Percentiles rank a stretch among this genome's conserved stretches.
Conservation (phyloP, 352 stramenopile species). For the Elongisporangium undulatum region DNA sequence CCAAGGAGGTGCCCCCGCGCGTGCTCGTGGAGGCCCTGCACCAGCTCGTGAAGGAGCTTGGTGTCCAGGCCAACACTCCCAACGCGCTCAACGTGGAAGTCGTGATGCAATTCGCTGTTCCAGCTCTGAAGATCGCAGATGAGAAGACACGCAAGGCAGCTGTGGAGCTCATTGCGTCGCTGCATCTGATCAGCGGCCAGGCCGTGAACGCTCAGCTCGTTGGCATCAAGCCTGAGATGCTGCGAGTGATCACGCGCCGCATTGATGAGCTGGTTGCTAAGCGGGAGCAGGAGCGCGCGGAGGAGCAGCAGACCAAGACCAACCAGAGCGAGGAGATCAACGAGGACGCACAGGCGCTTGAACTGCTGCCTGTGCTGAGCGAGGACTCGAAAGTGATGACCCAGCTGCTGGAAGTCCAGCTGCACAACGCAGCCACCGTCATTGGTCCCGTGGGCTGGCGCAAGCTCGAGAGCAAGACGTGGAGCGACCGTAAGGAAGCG, state of each 20-base stretch:
- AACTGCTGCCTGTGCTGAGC: slow-evolving; percentile 27
- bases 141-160: slow-evolving; percentile 73
- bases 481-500: slow-evolving; percentile 81
- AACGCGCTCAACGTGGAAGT: slow-evolving; percentile 41
- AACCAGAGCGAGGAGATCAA: slow-evolving; percentile 42
- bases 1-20: slow-evolving; percentile 44
- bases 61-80: slow-evolving; percentile 20
- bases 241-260: slow-evolving; percentile 65
- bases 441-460: slow-evolving; percentile 65
- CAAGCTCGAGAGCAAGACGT: slow-evolving; percentile 80
- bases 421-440: slow-evolving; percentile 33
- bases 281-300: slow-evolving; percentile 24
- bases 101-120: slow-evolving; percentile 63
- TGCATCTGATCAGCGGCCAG: slow-evolving; percentile 33
- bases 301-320: slow-evolving; percentile 18
- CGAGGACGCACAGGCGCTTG: slow-evolving; percentile 15
- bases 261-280: slow-evolving; percentile 63
- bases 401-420: slow-evolving; percentile 34
- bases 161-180: slow-evolving; percentile 61
- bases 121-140: slow-evolving; percentile 68
- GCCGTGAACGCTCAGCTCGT: slow-evolving; percentile 35
- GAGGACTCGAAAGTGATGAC: slow-evolving; percentile 50
- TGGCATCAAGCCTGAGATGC: slow-evolving; percentile 69
- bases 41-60: slow-evolving; percentile 47
- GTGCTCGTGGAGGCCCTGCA: slow-evolving; percentile 56